Evolutionary conservation across 306 rosid genomes (phyloP).

Genomic region (Citrullus mucosospermus): DNA sequence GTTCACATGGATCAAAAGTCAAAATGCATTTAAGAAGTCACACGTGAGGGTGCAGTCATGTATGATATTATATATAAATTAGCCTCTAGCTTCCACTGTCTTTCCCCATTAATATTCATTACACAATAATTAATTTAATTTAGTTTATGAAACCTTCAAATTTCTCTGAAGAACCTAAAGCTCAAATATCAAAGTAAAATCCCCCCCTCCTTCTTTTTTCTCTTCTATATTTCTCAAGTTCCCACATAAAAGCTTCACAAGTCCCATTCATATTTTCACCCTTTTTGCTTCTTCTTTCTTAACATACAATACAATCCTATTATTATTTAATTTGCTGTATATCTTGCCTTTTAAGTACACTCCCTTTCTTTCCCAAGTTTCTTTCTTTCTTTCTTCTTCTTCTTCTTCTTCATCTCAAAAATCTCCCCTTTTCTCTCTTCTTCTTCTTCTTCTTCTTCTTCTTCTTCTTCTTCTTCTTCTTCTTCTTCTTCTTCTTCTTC

Average conservation of each 20-base stretch:
- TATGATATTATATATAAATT: not conserved
- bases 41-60: slow-evolving; percentile 50
- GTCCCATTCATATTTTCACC: not conserved
- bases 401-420: slow-evolving; percentile 1
- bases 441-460: slow-evolving; percentile 11
- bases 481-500: slow-evolving; percentile 9
- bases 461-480: slow-evolving; percentile 2
- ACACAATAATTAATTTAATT: not conserved
- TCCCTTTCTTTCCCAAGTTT: slow-evolving; percentile 20
- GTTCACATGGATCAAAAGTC: slow-evolving; percentile 76
- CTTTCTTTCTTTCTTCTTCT: slow-evolving; percentile 15
- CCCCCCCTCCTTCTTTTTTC: not conserved
- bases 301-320: slow-evolving; percentile 8
- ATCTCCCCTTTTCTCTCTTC: not conserved
- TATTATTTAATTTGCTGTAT: not conserved
- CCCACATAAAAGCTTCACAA: not conserved
- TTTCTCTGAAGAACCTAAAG: not conserved
- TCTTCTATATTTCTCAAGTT: not conserved
- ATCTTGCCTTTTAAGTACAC: slow-evolving; percentile 80
- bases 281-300: slow-evolving; percentile 14
- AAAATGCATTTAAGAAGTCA: slow-evolving; percentile 63
- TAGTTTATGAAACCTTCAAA: slow-evolving; percentile 3
- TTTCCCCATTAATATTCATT: slow-evolving; percentile 5
- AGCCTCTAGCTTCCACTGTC: not conserved
- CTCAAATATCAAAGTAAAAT: not conserved